phyloP scores from a whole-genome alignment of 495 filamentous ascomycete genomes.

The Daldinia concentrica region DNA sequence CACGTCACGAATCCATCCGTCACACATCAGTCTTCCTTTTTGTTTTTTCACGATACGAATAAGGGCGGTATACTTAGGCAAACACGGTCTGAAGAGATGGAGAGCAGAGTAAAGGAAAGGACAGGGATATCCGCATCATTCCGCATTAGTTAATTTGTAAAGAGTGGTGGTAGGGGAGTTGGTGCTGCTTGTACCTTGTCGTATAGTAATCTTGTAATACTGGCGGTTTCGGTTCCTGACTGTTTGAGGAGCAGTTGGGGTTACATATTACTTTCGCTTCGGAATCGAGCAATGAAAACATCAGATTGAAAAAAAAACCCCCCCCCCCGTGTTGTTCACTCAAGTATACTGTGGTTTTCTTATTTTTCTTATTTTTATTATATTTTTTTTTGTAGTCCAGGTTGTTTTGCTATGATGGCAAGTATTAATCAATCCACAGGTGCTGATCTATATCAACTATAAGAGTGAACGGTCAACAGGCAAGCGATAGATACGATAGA shows the following conservation, averaged over 20 bases:
- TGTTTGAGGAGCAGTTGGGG: neutral
- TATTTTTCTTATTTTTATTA: too few relatives aligned
- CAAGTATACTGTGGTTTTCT: neutral
- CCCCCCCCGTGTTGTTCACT: neutral
- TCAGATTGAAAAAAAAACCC: neutral
- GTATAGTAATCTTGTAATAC: conserved; percentile 33
- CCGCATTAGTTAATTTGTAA: conserved; percentile 14
- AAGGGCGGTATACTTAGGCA: conserved; percentile 13
- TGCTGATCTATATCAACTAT: neutral
- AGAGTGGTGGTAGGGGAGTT: neutral
- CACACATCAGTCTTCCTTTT: neutral
- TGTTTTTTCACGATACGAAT: conserved; percentile 11
- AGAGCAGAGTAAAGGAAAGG: neutral
- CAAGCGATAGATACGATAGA: neutral
- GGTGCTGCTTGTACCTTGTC: conserved; percentile 3
- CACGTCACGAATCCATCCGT: conserved; percentile 22
- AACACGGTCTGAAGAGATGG: conserved; percentile 1
- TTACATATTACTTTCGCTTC: conserved; percentile 12
- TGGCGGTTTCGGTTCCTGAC: neutral
- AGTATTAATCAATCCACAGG: neutral
- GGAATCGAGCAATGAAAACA: conserved; percentile 10
- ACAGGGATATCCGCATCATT: conserved; percentile 11
- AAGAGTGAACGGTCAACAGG: neutral
- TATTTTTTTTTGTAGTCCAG: neutral
- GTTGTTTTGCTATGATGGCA: neutral